Evolutionary conservation across 78 protist genomes (phyloP).

Genomic region (Dictyostelium brefeldianum): DNA sequence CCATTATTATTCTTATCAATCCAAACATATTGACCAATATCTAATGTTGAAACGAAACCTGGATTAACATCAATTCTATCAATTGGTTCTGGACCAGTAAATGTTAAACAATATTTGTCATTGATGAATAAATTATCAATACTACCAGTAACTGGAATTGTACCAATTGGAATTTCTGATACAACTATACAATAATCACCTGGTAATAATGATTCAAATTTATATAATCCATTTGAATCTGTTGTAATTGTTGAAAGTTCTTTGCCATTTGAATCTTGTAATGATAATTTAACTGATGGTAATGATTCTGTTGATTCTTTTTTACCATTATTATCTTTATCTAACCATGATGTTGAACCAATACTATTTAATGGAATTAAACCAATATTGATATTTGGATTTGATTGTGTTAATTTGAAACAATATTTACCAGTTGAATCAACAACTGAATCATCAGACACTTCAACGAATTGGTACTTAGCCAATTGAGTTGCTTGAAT

Average conservation of each 20-base stretch:
- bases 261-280: not conserved
- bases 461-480: not conserved
- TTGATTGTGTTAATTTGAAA: not conserved
- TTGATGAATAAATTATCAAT: not conserved
- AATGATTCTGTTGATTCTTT: not conserved
- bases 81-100: not conserved
- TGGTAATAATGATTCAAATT: not conserved
- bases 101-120: not conserved
- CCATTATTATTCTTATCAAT: slow-evolving; percentile 37
- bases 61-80: slow-evolving; percentile 15
- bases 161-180: slow-evolving; percentile 2
- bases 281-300: not conserved
- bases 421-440: not conserved
- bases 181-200: slow-evolving; percentile 23
- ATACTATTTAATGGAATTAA: not conserved
- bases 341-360: slow-evolving; percentile 25
- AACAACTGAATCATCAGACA: not conserved
- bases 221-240: not conserved
- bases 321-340: slow-evolving; percentile 19
- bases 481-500: not conserved
- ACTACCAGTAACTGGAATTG: slow-evolving; percentile 24
- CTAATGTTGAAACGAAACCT: slow-evolving; percentile 23
- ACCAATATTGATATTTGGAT: slow-evolving; percentile 17
- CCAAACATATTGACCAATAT: slow-evolving; percentile 23
- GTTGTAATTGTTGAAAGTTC: not conserved